Conservation (phyloP, 1,139 yeast species). For the Magnusiomyces sp. region DNA sequence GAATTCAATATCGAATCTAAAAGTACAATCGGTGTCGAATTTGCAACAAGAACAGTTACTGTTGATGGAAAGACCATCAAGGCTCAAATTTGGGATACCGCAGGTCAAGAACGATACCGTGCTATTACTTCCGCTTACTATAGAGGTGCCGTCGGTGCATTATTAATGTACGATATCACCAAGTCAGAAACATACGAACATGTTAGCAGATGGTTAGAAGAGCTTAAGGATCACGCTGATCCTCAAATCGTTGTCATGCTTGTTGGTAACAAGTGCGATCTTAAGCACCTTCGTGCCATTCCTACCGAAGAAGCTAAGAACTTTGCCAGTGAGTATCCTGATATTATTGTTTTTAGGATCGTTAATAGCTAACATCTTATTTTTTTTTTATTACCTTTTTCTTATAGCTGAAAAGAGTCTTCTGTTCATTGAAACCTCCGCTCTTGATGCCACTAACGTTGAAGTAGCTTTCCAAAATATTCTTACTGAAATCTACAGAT, state of each 20-base stretch:
- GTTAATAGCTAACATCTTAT: neutral
- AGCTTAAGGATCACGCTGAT: slow-evolving; percentile 93
- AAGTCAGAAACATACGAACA: slow-evolving; percentile 90
- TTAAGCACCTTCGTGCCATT: slow-evolving; percentile 91
- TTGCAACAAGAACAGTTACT: slow-evolving; percentile 91
- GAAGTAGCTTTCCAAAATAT: slow-evolving; percentile 91
- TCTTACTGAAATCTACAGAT: slow-evolving; percentile 83
- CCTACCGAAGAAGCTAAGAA: slow-evolving; percentile 97
- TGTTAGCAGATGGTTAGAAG: slow-evolving; percentile 91
- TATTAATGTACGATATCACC: slow-evolving; percentile 90
- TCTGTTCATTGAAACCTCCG: slow-evolving; percentile 95
- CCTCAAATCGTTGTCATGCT: slow-evolving; percentile 93
- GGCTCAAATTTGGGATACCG: slow-evolving; percentile 99
- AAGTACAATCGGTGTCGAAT: slow-evolving; percentile 96
- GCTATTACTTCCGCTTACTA: slow-evolving; percentile 97
- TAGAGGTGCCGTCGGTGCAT: slow-evolving; percentile 97
- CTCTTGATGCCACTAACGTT: slow-evolving; percentile 89
- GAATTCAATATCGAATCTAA: slow-evolving; percentile 92
- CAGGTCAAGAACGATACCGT: slow-evolving; percentile 97
- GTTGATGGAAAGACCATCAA: slow-evolving; percentile 93
- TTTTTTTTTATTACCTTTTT: slow-evolving; percentile 15
- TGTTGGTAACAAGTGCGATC: slow-evolving; percentile 93
- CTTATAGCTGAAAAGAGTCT: slow-evolving; percentile 87
- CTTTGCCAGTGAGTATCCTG: slow-evolving; percentile 45
- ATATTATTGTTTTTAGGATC: neutral